Evolutionary conservation across 129 eudicot species (phyloP).

Genomic region (Pittosporum tobira): DNA sequence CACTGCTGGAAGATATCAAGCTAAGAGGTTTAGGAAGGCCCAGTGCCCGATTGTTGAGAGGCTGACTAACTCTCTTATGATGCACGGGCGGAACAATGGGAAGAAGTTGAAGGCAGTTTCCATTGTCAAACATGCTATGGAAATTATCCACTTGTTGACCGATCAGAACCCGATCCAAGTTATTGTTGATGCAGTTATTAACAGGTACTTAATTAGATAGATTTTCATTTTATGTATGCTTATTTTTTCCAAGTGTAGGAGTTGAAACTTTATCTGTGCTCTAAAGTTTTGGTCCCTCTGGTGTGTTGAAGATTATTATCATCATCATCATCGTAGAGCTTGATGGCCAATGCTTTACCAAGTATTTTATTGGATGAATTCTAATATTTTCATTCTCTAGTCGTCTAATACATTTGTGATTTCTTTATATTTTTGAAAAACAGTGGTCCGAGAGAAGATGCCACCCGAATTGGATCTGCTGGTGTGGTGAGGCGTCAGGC

Average conservation of each 20-base stretch:
- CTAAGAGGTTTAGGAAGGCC: constrained; percentile 72
- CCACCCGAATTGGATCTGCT: constrained; percentile 39
- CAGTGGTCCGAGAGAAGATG: constrained; percentile 44
- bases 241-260: not conserved
- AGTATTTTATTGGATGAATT: no score
- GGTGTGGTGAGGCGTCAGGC: constrained; percentile 43
- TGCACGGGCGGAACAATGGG: constrained; percentile 86
- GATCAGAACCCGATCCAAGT: constrained; percentile 74
- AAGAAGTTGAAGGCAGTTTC: constrained; percentile 77
- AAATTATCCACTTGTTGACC: constrained; percentile 66
- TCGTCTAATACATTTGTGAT: not conserved
- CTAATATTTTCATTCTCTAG: not conserved
- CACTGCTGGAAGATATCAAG: constrained; percentile 83
- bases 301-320: no score
- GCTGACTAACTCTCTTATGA: constrained; percentile 80
- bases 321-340: no score
- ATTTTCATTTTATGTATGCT: not conserved
- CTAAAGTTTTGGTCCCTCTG: no score
- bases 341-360: no score
- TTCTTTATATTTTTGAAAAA: not conserved
- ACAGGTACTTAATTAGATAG: constrained; percentile 34
- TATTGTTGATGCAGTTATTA: constrained; percentile 73
- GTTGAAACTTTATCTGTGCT: no score
- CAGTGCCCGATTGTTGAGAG: constrained; percentile 83
- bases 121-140: constrained; percentile 81